phyloP scores from a whole-genome alignment of 2,329 filamentous ascomycete genomes.

The Stagonosporopsis tanaceti region DNA sequence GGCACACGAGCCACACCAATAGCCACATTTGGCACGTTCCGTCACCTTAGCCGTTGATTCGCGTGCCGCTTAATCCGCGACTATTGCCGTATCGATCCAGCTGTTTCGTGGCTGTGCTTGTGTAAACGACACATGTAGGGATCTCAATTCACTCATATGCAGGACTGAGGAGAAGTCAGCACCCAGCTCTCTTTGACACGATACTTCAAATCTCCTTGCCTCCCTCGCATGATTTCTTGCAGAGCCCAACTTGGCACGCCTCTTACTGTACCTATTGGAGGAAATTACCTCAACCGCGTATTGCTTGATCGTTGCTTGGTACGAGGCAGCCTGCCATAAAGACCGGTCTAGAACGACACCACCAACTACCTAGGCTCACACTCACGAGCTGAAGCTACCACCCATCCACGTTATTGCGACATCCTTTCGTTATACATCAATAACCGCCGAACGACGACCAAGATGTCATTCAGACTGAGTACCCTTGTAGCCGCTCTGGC shows the following conservation, averaged over 20 bases:
- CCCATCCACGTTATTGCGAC: slow-evolving; percentile 1
- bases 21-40: slow-evolving; percentile 14
- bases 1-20: slow-evolving; percentile 3
- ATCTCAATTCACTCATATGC: slow-evolving; percentile 10
- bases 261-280: slow-evolving; percentile 1
- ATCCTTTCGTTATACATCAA: background rate
- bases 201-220: background rate
- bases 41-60: slow-evolving; percentile 5
- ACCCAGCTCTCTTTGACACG: background rate
- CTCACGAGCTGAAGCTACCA: slow-evolving; percentile 6
- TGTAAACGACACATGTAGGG: slow-evolving; percentile 16
- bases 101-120: slow-evolving; percentile 9
- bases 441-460: background rate
- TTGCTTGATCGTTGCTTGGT: slow-evolving; percentile 4
- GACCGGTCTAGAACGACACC: slow-evolving; percentile 17
- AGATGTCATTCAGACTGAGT: slow-evolving; percentile 1
- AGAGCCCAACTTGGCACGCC: background rate
- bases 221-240: background rate
- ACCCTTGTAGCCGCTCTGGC: background rate
- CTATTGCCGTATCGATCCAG: background rate
- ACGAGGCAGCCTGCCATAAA: slow-evolving; percentile 14
- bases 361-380: slow-evolving; percentile 1
- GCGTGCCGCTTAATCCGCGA: background rate
- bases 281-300: background rate
- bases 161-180: slow-evolving; percentile 1